Evolutionary conservation across 164 flowering plant genomes (phyloP), one percentile per base, ranked within the genome.

Genomic region (Kalanchoe fedtschenkoi): DNA sequence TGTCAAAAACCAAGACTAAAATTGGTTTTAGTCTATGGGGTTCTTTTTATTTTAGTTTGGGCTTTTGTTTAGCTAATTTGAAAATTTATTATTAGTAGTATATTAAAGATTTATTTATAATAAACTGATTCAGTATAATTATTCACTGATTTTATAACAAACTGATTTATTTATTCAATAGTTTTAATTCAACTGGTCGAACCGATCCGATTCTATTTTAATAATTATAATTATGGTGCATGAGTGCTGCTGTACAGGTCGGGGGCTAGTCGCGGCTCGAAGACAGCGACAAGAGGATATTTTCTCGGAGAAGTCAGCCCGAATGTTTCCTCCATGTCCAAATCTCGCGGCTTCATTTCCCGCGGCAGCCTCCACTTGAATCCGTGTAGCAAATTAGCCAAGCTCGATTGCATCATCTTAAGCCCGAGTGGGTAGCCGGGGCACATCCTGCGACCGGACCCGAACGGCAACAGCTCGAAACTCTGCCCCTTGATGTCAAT

Each of bases 381-480:
- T 3, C 75, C 75, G 57, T 71, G 75, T 10, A 64, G 47, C 60
- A 65, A 10, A 42, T 71, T 71, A 19, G 66, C 69, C 55, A 72
- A 53, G 26, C 51, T 65, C 0, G 62, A 21, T 4, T 10, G 26
- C 33, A 68, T 62, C 67, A 74, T 19, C 44, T 70, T 70, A 0
- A 68, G 33, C 21, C 66, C 76, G 22, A 69, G 65, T 43, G 29
- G 44, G 13, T 69, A 69, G 2, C 75, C 72, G 8, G 72, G 69
- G 62, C 75, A 68, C 71, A 65, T 69, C 67, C 72, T 69, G 19
- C 75, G 21, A 2, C 75, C 72, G 4, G 70, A 69, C 0, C 76
- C 72, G 61, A 69, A 69, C 10, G 70, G 70, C 62, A 69, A n/a
- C 34, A 69, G 35, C 62, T 69, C 73, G 41, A 63, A 69, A 53